These are phyloP conservation scores for Setaria viridis DNA, from an alignment of 202 grass and related monocot genomes.

Conservation along the genomic window DNA sequence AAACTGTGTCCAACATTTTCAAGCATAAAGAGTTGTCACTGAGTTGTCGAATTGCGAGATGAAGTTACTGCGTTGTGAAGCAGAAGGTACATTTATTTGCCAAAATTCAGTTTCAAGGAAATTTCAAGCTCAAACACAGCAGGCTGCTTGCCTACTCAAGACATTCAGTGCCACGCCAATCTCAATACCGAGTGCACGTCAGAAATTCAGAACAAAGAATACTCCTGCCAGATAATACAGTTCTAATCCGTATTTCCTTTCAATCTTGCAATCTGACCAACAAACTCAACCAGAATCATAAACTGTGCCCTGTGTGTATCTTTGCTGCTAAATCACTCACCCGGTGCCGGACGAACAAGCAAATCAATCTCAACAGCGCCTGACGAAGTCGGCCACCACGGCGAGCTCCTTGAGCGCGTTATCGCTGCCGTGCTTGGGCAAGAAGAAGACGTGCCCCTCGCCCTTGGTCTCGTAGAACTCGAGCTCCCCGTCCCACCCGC, in stretches of 20 bases:
- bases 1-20: too few relatives aligned
- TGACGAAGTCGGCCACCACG: conserved; percentile 56
- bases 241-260: neutral
- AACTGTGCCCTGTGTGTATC: neutral
- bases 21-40: too few relatives aligned
- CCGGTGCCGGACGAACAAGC: neutral
- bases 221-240: neutral
- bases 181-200: neutral
- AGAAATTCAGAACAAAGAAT: neutral
- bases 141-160: neutral
- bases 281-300: neutral
- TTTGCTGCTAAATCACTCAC: conserved; percentile 15
- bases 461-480: conserved; percentile 68
- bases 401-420: conserved; percentile 70
- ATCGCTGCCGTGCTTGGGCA: conserved; percentile 62
- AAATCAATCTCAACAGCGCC: conserved; percentile 30
- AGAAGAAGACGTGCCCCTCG: conserved; percentile 72
- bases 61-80: neutral
- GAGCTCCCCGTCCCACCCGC: conserved; percentile 68
- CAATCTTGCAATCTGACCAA: neutral
- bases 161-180: neutral
- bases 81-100: neutral
- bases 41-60: neutral
- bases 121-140: neutral
- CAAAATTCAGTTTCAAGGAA: neutral